phyloP scores from a whole-genome alignment of 805 yeast genomes.

The Metschnikowia lochheadii region DNA sequence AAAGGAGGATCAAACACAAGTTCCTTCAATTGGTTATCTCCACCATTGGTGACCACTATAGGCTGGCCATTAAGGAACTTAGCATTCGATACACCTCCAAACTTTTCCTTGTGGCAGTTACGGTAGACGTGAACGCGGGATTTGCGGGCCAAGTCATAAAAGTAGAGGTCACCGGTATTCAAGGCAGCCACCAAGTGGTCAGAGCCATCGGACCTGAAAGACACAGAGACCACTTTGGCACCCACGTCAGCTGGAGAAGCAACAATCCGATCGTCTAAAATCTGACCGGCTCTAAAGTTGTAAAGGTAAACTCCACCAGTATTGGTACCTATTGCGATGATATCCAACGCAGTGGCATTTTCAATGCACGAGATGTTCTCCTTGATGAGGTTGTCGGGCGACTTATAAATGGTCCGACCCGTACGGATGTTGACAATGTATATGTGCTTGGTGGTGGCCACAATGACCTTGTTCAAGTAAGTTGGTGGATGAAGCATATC shows the following conservation, averaged over 20 bases:
- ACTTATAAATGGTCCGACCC: constrained; percentile 62
- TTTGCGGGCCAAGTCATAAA: constrained; percentile 73
- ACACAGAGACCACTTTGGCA: constrained; percentile 52
- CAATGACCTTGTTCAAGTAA: constrained; percentile 80
- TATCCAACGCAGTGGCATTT: constrained; percentile 82
- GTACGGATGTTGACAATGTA: constrained; percentile 71
- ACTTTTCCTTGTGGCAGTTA: constrained; percentile 64
- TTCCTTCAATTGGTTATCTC: constrained; percentile 85
- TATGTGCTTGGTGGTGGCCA: constrained; percentile 67
- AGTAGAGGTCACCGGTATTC: constrained; percentile 74
- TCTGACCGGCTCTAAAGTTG: constrained; percentile 63
- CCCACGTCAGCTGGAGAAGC: constrained; percentile 38
- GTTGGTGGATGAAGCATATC: constrained; percentile 82
- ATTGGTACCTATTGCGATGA: constrained; percentile 71
- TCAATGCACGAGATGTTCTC: constrained; percentile 64
- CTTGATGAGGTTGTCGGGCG: constrained; percentile 45
- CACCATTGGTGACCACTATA: constrained; percentile 82
- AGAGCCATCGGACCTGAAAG: constrained; percentile 89
- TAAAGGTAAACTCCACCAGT: constrained; percentile 63
- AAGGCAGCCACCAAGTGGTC: constrained; percentile 80
- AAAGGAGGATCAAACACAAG: constrained; percentile 90
- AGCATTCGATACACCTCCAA: constrained; percentile 75
- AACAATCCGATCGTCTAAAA: constrained; percentile 46
- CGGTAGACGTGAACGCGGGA: constrained; percentile 73
- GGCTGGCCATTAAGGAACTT: constrained; percentile 89